Evolutionary conservation across 768 basidiomycete genomes (phyloP).

Genomic region (Kwoniella newhampshirensis): DNA sequence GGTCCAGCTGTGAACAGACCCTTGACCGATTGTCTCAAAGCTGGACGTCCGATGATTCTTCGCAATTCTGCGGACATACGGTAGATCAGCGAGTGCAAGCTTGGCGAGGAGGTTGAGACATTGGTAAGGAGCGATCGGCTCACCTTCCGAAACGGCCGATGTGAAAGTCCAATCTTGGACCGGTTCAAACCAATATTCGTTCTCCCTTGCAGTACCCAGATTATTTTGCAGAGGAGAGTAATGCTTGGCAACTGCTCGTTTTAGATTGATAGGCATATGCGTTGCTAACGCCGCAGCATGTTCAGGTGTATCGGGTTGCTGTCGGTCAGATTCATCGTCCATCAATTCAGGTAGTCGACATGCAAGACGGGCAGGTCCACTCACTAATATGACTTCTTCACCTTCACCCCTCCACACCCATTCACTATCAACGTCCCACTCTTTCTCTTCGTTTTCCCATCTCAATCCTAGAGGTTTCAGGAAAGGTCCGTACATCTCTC

Average conservation of each 20-base stretch:
- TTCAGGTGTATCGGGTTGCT: slow-evolving; percentile 70
- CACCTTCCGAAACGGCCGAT: slow-evolving; percentile 53
- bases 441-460: slow-evolving; percentile 9
- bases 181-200: slow-evolving; percentile 68
- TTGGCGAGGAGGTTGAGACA: background rate
- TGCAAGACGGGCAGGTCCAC: background rate
- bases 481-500: slow-evolving; percentile 69
- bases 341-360: background rate
- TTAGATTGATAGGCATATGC: slow-evolving; percentile 72
- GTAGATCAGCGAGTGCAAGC: no score
- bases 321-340: slow-evolving; percentile 2
- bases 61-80: slow-evolving; percentile 69
- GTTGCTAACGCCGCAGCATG: slow-evolving; percentile 71
- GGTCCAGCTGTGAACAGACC: slow-evolving; percentile 80
- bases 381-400: slow-evolving; percentile 24
- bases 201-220: slow-evolving; percentile 59
- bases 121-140: slow-evolving; percentile 9
- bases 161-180: slow-evolving; percentile 17
- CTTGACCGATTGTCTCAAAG: slow-evolving; percentile 79
- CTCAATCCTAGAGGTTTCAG: slow-evolving; percentile 59
- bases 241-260: slow-evolving; percentile 39
- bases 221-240: background rate
- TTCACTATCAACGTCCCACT: background rate
- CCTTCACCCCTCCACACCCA: slow-evolving; percentile 25
- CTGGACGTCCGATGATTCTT: slow-evolving; percentile 75